Evolutionary conservation across 2,329 filamentous ascomycete genomes (phyloP).

Genomic region (Cordyceps tenuipes): DNA sequence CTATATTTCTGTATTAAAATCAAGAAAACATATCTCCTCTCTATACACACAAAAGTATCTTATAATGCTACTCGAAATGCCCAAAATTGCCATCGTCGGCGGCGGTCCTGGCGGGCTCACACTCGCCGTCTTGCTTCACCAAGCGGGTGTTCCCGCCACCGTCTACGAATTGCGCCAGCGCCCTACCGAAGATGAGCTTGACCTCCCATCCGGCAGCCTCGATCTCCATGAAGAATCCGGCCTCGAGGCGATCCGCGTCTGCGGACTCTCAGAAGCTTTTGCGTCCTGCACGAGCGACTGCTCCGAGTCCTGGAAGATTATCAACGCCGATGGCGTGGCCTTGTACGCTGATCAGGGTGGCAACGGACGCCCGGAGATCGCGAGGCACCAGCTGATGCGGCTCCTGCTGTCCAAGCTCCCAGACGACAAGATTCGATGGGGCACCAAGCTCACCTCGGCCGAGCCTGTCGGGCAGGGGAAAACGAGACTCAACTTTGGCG

Average conservation of each 20-base stretch:
- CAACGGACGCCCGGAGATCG: constrained; percentile 29
- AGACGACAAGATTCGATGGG: constrained; percentile 22
- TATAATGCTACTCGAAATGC: background rate
- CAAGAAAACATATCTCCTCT: background rate
- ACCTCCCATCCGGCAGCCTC: constrained; percentile 32
- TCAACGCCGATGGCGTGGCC: constrained; percentile 20
- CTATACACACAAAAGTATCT: background rate
- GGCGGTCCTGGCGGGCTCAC: constrained; percentile 39
- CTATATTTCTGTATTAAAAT: background rate
- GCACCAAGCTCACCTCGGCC: constrained; percentile 23
- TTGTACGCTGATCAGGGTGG: constrained; percentile 18
- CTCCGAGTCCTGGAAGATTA: constrained; percentile 29
- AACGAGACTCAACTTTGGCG: constrained; percentile 18
- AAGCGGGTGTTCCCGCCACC: constrained; percentile 24
- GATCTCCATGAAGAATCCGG: constrained; percentile 41
- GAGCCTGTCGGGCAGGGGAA: background rate
- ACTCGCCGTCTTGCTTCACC: constrained; percentile 37
- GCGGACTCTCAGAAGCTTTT: constrained; percentile 54
- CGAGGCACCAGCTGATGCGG: constrained; percentile 25
- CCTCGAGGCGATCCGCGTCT: constrained; percentile 34
- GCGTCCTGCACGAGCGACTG: constrained; percentile 51
- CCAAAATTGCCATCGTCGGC: constrained; percentile 36
- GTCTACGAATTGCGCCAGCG: constrained; percentile 27
- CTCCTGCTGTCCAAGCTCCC: constrained; percentile 26
- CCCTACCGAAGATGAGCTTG: constrained; percentile 20